Base-by-base conservation (phyloP, 768 basidiomycete species). In the Xerocomellus chrysenteron region DNA sequence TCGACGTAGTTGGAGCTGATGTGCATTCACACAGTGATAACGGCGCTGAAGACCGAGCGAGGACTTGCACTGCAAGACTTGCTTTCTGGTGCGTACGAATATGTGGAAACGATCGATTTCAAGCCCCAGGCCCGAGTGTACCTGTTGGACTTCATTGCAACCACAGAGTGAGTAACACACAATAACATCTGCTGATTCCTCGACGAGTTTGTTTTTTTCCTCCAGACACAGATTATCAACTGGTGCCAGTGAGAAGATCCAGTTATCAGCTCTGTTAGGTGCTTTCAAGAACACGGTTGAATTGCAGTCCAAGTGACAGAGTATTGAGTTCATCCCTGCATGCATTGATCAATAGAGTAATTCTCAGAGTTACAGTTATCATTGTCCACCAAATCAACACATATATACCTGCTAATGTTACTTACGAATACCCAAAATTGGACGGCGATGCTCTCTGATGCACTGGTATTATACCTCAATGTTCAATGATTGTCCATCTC, bases 51-150 rank as follows among this genome's bases (percentile, higher is more conserved):
- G 70, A 86, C 85, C 2, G 94, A 98, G 58, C 87, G 94, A 52
- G 97, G 97, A 13, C 78, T 99, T 41, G 97, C 97, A 5, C 76
- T 98, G 24, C 97, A 98, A 70, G 97, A 99, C 74, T 79, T 99
- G 44, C 85, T 99, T 30, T 80, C 86, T 30, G 96, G 96, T 24
- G 85, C 94, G 32, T 97, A 89, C 70, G 97, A 99, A 54, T 94
- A 92, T 65, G 75, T 94, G 12, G 86, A 92, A 64, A 88, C 85
- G 0, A 81, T 98, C 50, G 92, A 95, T 46, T 80, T 98, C 60
- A 89, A 93, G 58, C 81, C 89, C 9, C 83, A 90, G 52, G 89
- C 91, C n/a, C 79, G 93, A 45, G 84, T 95, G 35, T 98, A 97
- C 67, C 78, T 99, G 9, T 74, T 99, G 21, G 97, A 98, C 68